Conservation (phyloP, 2,329 filamentous ascomycete species). For the Neoarthrinium moseri region DNA sequence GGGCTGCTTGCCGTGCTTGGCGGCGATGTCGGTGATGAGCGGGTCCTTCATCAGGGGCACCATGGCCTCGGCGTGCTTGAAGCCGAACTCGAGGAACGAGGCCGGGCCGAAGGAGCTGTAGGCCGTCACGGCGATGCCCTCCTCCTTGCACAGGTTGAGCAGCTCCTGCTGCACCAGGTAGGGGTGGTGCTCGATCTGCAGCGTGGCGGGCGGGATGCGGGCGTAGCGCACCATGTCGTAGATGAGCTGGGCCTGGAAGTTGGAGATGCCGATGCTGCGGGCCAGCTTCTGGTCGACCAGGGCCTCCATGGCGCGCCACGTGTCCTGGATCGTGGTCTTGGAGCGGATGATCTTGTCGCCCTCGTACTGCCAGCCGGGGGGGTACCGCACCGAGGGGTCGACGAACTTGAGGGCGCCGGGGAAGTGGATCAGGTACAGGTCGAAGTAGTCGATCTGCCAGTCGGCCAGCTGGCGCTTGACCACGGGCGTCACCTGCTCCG, state of each 20-base stretch:
- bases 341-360: constrained; percentile 60
- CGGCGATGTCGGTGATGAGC: constrained; percentile 62
- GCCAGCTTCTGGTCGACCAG: constrained; percentile 69
- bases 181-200: constrained; percentile 90
- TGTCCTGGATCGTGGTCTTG: constrained; percentile 75
- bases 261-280: constrained; percentile 75
- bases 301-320: constrained; percentile 77
- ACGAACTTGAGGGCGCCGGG: constrained; percentile 84
- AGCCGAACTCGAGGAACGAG: constrained; percentile 74
- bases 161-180: constrained; percentile 77
- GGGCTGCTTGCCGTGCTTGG: constrained; percentile 69
- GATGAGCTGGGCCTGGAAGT: constrained; percentile 76
- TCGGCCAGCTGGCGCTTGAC: constrained; percentile 74
- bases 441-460: constrained; percentile 87
- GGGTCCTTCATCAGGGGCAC: constrained; percentile 71
- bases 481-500: constrained; percentile 73
- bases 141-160: constrained; percentile 64
- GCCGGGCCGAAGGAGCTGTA: constrained; percentile 84
- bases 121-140: constrained; percentile 74
- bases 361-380: constrained; percentile 73
- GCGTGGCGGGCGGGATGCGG: constrained; percentile 69
- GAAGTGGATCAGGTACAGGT: constrained; percentile 88
- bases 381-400: constrained; percentile 75
- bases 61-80: constrained; percentile 64
- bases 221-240: constrained; percentile 80